Conservation (phyloP, 306 rosid species). For the Cucurbita ficifolia region DNA sequence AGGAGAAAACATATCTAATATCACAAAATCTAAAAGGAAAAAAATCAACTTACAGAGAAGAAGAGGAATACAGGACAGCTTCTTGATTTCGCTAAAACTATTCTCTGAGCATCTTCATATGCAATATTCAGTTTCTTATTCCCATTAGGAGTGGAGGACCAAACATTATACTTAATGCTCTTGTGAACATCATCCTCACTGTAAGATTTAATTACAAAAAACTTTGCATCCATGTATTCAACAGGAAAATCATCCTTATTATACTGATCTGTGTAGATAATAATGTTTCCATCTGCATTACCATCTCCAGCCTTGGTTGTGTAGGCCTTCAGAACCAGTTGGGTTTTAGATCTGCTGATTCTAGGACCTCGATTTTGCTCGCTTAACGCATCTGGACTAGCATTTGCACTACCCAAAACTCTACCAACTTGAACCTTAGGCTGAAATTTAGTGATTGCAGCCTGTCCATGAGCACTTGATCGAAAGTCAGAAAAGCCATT, state of each 20-base stretch:
- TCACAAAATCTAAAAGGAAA: neutral
- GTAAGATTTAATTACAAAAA: slow-evolving; percentile 86
- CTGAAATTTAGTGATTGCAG: slow-evolving; percentile 29
- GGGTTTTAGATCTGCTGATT: slow-evolving; percentile 43
- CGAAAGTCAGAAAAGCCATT: slow-evolving; percentile 45
- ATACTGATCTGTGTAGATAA: slow-evolving; percentile 58
- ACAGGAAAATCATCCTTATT: slow-evolving; percentile 61
- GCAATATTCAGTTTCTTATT: slow-evolving; percentile 71
- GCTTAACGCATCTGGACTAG: slow-evolving; percentile 42
- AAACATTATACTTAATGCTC: slow-evolving; percentile 85
- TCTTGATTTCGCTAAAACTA: slow-evolving; percentile 39
- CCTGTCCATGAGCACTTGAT: slow-evolving; percentile 38
- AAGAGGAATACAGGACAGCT: slow-evolving; percentile 70
- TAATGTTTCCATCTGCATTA: slow-evolving; percentile 55
- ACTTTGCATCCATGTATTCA: slow-evolving; percentile 55
- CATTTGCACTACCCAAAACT: slow-evolving; percentile 28
- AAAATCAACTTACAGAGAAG: slow-evolving; percentile 51
- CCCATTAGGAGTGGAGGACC: slow-evolving; percentile 96
- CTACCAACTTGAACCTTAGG: slow-evolving; percentile 37
- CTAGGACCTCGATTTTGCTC: slow-evolving; percentile 95
- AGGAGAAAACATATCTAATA: neutral
- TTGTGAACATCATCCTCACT: slow-evolving; percentile 98
- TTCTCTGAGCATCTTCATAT: slow-evolving; percentile 57
- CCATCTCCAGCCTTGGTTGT: slow-evolving; percentile 59
- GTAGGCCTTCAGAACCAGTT: slow-evolving; percentile 52